phyloP scores from a whole-genome alignment of 1,284 basidiomycete genomes.

The Ceratobasidium theobromae region DNA sequence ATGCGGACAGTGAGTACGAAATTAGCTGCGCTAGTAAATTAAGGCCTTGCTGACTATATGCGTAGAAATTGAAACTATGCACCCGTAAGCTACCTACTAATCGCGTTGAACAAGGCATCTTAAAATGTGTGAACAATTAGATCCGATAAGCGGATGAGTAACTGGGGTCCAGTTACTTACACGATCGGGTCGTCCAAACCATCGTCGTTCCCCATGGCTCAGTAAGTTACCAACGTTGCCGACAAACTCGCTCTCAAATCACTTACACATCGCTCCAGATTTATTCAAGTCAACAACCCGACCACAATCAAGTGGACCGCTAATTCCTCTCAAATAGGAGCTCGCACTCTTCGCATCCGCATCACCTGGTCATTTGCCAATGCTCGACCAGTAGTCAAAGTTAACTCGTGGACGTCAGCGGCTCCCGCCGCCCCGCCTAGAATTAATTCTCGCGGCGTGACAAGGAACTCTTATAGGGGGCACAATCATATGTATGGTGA shows the following conservation, averaged over 20 bases:
- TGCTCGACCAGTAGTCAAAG: constrained; percentile 24
- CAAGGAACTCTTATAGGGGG: constrained; percentile 11
- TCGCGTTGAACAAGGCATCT: background rate
- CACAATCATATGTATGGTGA: background rate
- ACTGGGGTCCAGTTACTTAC: constrained; percentile 38
- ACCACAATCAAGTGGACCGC: constrained; percentile 33
- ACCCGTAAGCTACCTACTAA: background rate
- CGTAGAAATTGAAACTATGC: constrained; percentile 16
- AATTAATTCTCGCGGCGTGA: constrained; percentile 31
- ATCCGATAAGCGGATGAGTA: background rate
- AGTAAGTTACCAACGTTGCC: background rate
- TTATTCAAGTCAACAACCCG: constrained; percentile 41
- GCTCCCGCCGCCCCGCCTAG: constrained; percentile 27
- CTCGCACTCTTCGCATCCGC: constrained; percentile 15
- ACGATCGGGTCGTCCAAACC: constrained; percentile 41
- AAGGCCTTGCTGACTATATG: no score
- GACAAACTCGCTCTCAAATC: background rate
- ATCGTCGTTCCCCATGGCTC: constrained; percentile 46
- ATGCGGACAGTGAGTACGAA: constrained; percentile 46
- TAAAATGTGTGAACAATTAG: background rate
- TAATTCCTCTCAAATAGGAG: background rate
- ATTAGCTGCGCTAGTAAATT: no score
- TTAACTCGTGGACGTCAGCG: constrained; percentile 27
- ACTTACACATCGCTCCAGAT: constrained; percentile 35
- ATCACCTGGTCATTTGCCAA: constrained; percentile 19